Base-by-base conservation (phyloP, 2,329 filamentous ascomycete species). In the Diplocarpon rosae region DNA sequence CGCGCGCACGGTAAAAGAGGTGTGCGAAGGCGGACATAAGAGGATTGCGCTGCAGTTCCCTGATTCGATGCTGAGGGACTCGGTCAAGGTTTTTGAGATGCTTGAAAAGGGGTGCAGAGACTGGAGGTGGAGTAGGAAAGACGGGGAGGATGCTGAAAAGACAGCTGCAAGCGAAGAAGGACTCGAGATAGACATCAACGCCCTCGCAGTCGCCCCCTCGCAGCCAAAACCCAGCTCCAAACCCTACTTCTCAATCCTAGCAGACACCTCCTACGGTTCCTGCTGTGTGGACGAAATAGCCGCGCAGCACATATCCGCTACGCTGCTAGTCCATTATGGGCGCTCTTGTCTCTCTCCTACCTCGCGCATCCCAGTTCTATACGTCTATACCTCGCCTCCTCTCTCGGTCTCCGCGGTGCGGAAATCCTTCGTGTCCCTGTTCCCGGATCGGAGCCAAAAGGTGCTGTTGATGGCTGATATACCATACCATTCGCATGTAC, bases 261-360 rank as follows among this genome's bases (percentile, higher is more conserved):
- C 83, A 28, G 92, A 98, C 63, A 96, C 92, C 2, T 95, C 90
- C 1, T 98, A 96, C 65, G 93, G 92, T 48, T 83, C 90, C 0
- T 98, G 92, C 66, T 98, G 92, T 59, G 89, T 96, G 14, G 92
- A 98, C 59, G 92, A 98, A 66, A 82, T 96, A 33, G 92, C 92
- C 0, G 92, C 92, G 2, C 89, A 98, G 63, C 92, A 98, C 62
- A 83, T 87, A 13, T 75, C 87, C 57, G 89, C 92, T 6, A 83
- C 96, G 50, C 85, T 88, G 0, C 85, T 96, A 1, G 82, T 98
- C 12, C 92, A 98, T 62, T 98, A 96, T 57, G 92, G 92, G 2
- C 75, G 92, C 42, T 83, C 90, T 0, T 98, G 92, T 60, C 71
- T 98, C 17, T 95, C 88, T 7, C 90, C 90, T 0, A 94, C 90